These are phyloP conservation scores for Alternaria triticimaculans DNA, from an alignment of 2,329 filamentous ascomycete species.

Conservation along the genomic window DNA sequence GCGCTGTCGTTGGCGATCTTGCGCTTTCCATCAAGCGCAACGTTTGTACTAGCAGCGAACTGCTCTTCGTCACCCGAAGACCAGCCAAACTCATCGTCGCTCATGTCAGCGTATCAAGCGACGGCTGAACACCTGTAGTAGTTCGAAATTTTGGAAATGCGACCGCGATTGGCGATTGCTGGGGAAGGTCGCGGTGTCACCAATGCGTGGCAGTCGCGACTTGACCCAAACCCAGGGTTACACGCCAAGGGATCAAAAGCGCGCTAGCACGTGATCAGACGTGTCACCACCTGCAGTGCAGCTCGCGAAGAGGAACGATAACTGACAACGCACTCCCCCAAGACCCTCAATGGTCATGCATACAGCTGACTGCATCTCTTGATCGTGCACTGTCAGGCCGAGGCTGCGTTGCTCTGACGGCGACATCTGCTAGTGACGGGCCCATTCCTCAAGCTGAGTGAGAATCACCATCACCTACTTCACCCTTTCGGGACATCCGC, in stretches of 20 bases:
- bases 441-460: neutral
- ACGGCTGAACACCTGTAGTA: too few species aligned
- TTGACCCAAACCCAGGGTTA: neutral
- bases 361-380: too few species aligned
- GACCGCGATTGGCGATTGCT: neutral
- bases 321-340: neutral
- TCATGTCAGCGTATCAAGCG: conserved; percentile 2
- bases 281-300: neutral
- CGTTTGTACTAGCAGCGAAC: conserved; percentile 2
- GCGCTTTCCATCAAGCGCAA: conserved; percentile 10
- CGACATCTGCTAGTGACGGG: neutral
- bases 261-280: conserved; percentile 3
- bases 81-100: conserved; percentile 17
- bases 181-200: neutral
- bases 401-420: neutral
- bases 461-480: neutral
- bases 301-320: neutral
- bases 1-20: neutral
- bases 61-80: conserved; percentile 15
- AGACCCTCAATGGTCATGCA: neutral
- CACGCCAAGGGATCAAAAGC: neutral
- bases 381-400: too few species aligned
- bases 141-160: too few species aligned
- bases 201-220: neutral
- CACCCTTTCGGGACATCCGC: neutral